Evolutionary conservation across 345 rosid species (phyloP).

Genomic region (Kandelia obovata): DNA sequence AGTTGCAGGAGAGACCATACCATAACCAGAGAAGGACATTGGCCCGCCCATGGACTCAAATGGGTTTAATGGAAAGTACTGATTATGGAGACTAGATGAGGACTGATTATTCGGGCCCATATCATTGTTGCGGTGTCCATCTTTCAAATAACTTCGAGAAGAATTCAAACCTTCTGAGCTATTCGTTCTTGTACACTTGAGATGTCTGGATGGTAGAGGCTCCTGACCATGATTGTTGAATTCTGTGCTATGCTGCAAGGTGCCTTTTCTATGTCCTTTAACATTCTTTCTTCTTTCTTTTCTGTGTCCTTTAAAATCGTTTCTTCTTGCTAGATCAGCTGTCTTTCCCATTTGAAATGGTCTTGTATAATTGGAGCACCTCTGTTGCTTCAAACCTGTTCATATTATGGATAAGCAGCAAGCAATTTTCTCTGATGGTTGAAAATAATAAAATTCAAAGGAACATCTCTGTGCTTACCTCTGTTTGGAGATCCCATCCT

Average conservation of each 20-base stretch:
- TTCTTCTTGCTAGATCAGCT: slow-evolving; percentile 24
- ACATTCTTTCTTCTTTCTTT: slow-evolving; percentile 23
- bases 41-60: slow-evolving; percentile 21
- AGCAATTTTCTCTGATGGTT: not conserved
- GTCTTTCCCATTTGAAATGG: slow-evolving; percentile 25
- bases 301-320: slow-evolving; percentile 14
- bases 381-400: slow-evolving; percentile 39
- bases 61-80: slow-evolving; percentile 17
- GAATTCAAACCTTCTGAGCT: slow-evolving; percentile 17
- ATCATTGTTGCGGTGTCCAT: slow-evolving; percentile 14
- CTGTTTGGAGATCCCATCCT: slow-evolving; percentile 27
- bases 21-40: slow-evolving; percentile 11
- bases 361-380: slow-evolving; percentile 28
- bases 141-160: slow-evolving; percentile 24
- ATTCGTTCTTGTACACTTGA: slow-evolving; percentile 11
- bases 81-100: slow-evolving; percentile 15
- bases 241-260: slow-evolving; percentile 9
- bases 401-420: slow-evolving; percentile 11
- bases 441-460: not conserved
- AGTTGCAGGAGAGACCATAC: slow-evolving; percentile 29
- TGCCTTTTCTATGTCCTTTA: slow-evolving; percentile 16
- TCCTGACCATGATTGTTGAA: slow-evolving; percentile 19
- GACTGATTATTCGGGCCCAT: slow-evolving; percentile 21
- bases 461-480: slow-evolving; percentile 17
- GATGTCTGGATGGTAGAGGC: slow-evolving; percentile 16